Conservation (phyloP, 768 basidiomycete genomes). For the Mycena leptocephala region DNA sequence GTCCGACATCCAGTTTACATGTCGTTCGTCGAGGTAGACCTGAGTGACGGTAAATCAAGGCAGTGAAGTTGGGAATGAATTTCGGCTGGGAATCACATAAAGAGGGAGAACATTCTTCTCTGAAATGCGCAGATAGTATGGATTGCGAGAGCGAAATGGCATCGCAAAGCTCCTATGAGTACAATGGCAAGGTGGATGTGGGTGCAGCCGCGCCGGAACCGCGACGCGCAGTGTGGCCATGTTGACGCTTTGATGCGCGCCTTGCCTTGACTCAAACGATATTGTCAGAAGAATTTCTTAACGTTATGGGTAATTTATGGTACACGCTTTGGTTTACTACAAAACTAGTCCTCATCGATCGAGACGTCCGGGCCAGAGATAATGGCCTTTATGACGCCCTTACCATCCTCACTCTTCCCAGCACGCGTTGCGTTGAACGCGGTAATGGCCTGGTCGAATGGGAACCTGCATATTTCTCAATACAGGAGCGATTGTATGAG, state of each 20-base stretch:
- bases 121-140: slow-evolving; percentile 88
- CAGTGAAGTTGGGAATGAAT: too few species aligned
- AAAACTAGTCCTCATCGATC: slow-evolving; percentile 55
- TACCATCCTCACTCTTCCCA: slow-evolving; percentile 91
- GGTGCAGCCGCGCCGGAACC: neutral
- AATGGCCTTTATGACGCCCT: slow-evolving; percentile 90
- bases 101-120: slow-evolving; percentile 82
- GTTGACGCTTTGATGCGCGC: neutral
- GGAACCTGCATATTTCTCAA: slow-evolving; percentile 62
- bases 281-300: too few species aligned
- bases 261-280: neutral
- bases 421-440: slow-evolving; percentile 88
- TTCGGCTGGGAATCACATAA: slow-evolving; percentile 75
- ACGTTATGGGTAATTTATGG: slow-evolving; percentile 2
- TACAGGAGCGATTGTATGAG: neutral
- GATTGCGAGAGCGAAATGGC: slow-evolving; percentile 67
- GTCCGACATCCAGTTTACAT: slow-evolving; percentile 95
- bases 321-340: neutral
- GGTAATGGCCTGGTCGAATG: slow-evolving; percentile 81
- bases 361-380: slow-evolving; percentile 86
- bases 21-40: slow-evolving; percentile 92
- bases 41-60: slow-evolving; percentile 43
- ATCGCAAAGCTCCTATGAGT: neutral
- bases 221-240: slow-evolving; percentile 15
- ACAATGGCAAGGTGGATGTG: neutral